A percentile compares a stretch with the other conserved stretches of the same genome.
Evolutionary conservation across 805 yeast genomes (phyloP).

Genomic region (Cephaloascus albidus): DNA sequence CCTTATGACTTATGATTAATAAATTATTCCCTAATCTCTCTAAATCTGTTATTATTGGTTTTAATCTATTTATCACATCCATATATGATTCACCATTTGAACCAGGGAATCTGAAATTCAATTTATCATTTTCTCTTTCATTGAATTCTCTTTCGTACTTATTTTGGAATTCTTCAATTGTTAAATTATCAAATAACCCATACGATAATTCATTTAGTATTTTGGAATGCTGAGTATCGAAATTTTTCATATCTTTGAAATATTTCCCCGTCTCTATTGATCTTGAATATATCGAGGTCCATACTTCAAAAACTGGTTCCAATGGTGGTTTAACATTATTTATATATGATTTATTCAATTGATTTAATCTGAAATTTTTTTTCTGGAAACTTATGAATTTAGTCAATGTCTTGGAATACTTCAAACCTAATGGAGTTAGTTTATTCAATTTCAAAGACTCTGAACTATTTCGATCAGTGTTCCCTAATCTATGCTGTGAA

Average conservation of each 20-base stretch:
- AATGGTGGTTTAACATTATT: slow-evolving; percentile 11
- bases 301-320: slow-evolving; percentile 19
- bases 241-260: slow-evolving; percentile 13
- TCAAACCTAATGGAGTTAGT: slow-evolving; percentile 16
- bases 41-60: slow-evolving; percentile 23
- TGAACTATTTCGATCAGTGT: background rate
- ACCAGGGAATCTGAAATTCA: slow-evolving; percentile 23
- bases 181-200: slow-evolving; percentile 20
- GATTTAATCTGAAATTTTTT: slow-evolving; percentile 21
- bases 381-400: slow-evolving; percentile 20
- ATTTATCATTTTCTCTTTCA: slow-evolving; percentile 16
- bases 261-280: slow-evolving; percentile 19
- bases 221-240: slow-evolving; percentile 17
- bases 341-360: slow-evolving; percentile 19
- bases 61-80: slow-evolving; percentile 21
- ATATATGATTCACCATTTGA: slow-evolving; percentile 26
- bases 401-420: slow-evolving; percentile 21
- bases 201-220: slow-evolving; percentile 23
- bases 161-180: slow-evolving; percentile 15
- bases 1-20: slow-evolving; percentile 21
- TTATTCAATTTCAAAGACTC: background rate
- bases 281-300: slow-evolving; percentile 22
- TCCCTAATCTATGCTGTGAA: background rate
- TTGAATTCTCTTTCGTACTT: slow-evolving; percentile 14
- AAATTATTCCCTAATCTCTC: slow-evolving; percentile 24